phyloP scores from a whole-genome alignment of 2,329 filamentous ascomycete genomes.

The Aspergillus aculeatus region DNA sequence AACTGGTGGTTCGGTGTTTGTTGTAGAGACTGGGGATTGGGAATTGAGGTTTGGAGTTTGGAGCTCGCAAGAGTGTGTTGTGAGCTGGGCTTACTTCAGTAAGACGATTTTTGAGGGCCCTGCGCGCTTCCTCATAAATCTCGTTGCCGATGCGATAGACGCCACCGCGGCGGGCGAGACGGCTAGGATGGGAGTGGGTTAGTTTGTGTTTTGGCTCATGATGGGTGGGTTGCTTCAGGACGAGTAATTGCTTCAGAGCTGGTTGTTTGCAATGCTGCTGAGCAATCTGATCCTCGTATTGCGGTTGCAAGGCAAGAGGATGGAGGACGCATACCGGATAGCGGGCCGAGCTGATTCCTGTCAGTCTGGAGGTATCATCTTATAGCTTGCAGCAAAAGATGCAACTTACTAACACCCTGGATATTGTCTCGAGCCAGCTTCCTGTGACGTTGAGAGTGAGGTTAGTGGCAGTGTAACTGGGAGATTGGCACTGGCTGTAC shows the following conservation, averaged over 20 bases:
- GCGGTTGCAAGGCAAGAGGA: neutral
- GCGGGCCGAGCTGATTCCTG: conserved; percentile 25
- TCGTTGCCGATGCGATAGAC: conserved; percentile 28
- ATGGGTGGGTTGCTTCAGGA: too few relatives aligned
- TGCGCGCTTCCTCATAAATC: conserved; percentile 30
- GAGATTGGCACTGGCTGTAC: too few relatives aligned
- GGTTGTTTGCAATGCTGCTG: too few relatives aligned
- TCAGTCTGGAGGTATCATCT: neutral
- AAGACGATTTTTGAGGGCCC: conserved; percentile 21
- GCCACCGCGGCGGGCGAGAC: conserved; percentile 39
- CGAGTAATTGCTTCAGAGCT: too few relatives aligned
- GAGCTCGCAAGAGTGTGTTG: too few relatives aligned
- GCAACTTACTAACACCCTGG: conserved; percentile 29
- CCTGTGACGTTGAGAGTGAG: conserved; percentile 1
- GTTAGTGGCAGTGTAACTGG: neutral
- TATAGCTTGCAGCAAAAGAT: neutral
- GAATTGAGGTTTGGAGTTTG: too few relatives aligned
- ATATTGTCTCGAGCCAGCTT: conserved; percentile 26
- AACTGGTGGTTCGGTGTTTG: too few relatives aligned
- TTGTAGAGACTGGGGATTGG: too few relatives aligned
- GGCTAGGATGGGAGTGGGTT: conserved; percentile 16
- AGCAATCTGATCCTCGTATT: neutral
- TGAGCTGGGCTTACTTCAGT: conserved; percentile 19
- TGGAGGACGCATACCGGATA: conserved; percentile 27
- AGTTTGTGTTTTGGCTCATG: neutral